Evolutionary conservation across 2,329 filamentous ascomycete genomes (phyloP).

Genomic region (Trichoderma guizhouense): DNA sequence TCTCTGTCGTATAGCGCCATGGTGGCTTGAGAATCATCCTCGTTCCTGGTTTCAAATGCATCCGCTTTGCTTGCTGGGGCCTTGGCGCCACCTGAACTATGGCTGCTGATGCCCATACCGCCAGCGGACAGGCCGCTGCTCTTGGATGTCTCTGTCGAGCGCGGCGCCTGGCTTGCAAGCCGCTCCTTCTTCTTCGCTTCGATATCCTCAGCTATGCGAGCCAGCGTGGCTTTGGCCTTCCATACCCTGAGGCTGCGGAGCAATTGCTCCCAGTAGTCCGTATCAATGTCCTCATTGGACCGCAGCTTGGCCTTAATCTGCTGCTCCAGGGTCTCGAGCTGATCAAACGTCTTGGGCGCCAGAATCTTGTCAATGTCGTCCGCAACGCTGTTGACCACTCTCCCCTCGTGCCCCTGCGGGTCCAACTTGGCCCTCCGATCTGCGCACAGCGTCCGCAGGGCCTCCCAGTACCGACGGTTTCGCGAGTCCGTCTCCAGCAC

Average conservation of each 20-base stretch:
- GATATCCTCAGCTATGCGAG: conserved; percentile 73
- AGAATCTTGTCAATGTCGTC: conserved; percentile 86
- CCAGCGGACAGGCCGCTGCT: neutral
- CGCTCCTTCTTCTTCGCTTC: conserved; percentile 64
- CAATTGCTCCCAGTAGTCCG: conserved; percentile 96
- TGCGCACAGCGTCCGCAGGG: conserved; percentile 78
- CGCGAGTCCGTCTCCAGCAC: conserved; percentile 72
- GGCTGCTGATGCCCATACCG: neutral
- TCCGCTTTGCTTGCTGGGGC: conserved; percentile 2
- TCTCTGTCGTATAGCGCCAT: conserved; percentile 90
- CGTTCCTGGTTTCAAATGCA: conserved; percentile 41
- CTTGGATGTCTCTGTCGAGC: conserved; percentile 51
- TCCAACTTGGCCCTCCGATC: conserved; percentile 68
- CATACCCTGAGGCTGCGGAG: conserved; percentile 80
- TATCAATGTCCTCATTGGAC: conserved; percentile 89
- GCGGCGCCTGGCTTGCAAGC: conserved; percentile 63
- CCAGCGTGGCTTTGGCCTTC: conserved; percentile 86
- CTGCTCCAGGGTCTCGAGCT: conserved; percentile 80
- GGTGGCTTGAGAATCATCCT: conserved; percentile 82
- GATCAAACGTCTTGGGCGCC: conserved; percentile 77
- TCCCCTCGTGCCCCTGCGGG: conserved; percentile 60
- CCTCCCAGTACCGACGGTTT: conserved; percentile 90
- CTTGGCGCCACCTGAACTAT: conserved; percentile 1
- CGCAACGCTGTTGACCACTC: conserved; percentile 77
- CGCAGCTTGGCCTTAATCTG: conserved; percentile 84